Percentiles rank a stretch among this genome's conserved stretches.
phyloP scores from a whole-genome alignment of 2,329 filamentous ascomycete species.

The Aureobasidium subglaciale region DNA sequence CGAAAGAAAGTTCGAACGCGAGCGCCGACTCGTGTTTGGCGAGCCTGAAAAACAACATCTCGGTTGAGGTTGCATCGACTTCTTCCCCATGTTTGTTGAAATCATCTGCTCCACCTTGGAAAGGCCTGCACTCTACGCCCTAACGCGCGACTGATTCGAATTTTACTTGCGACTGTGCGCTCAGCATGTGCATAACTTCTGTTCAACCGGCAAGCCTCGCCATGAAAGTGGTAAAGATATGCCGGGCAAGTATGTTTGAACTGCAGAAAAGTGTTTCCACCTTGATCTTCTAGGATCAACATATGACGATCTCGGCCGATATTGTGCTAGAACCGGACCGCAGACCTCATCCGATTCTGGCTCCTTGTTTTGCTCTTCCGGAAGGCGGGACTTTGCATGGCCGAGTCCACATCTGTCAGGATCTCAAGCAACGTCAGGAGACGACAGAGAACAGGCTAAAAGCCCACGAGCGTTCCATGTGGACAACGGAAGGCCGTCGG shows the following conservation, averaged over 20 bases:
- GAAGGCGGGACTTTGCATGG: not conserved
- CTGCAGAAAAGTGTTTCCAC: not conserved
- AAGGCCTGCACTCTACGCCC: not conserved
- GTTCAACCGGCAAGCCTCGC: too few relatives aligned
- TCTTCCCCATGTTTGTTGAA: not conserved
- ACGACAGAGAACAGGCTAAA: constrained; percentile 2
- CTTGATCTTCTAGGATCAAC: not conserved
- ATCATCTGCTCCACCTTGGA: not conserved
- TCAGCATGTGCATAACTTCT: not conserved
- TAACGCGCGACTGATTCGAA: not conserved
- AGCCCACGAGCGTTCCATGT: not conserved
- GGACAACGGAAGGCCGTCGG: not conserved
- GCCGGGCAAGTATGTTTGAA: not conserved
- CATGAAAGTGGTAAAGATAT: not conserved
- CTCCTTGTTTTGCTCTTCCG: not conserved
- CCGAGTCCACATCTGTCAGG: not conserved
- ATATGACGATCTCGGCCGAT: not conserved
- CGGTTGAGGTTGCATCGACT: not conserved
- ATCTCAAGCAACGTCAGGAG: not conserved
- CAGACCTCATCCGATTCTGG: not conserved
- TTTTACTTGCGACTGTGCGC: not conserved
- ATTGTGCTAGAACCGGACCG: not conserved
- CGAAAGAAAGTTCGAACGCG: not conserved
- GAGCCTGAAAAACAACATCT: not conserved
- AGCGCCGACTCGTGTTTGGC: not conserved